phyloP scores from a whole-genome alignment of 768 basidiomycete genomes.

The Epithele typhae region DNA sequence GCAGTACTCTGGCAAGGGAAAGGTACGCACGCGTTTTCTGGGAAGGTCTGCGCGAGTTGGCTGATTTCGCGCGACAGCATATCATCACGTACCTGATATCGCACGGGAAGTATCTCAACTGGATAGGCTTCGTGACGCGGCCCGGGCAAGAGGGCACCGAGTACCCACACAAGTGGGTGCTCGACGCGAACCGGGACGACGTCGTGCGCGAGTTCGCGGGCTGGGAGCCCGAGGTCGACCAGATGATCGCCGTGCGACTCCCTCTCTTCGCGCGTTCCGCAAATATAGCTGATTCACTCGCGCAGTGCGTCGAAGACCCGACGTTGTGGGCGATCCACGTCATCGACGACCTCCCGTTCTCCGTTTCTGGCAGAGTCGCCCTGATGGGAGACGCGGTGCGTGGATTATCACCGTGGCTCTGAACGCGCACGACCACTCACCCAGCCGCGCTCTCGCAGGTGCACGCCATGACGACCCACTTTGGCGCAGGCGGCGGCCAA shows the following conservation, averaged over 20 bases:
- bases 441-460: conserved; percentile 8
- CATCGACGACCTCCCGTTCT: conserved; percentile 21
- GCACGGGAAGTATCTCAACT: conserved; percentile 21
- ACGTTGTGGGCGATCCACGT: conserved; percentile 24
- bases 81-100: conserved; percentile 26
- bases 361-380: conserved; percentile 22
- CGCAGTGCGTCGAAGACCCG: conserved; percentile 20
- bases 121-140: conserved; percentile 19
- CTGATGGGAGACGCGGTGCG: conserved; percentile 29
- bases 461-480: conserved; percentile 26
- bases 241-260: conserved; percentile 18
- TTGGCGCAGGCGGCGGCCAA: conserved; percentile 28
- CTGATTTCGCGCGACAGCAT: conserved; percentile 14
- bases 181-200: conserved; percentile 19
- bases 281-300: too few relatives aligned
- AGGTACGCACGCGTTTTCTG: conserved; percentile 4
- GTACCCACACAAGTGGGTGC: conserved; percentile 22
- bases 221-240: conserved; percentile 24
- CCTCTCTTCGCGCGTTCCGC: too few relatives aligned
- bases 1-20: conserved; percentile 20
- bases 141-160: conserved; percentile 18
- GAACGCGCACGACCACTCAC: too few relatives aligned
- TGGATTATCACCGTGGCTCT: too few relatives aligned
- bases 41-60: too few relatives aligned
- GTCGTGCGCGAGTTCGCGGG: conserved; percentile 14